A percentile compares a stretch with the other conserved stretches of the same genome.
These are phyloP conservation scores for Boletus sp. DNA, from an alignment of 1,284 basidiomycete species.

Conservation along the genomic window DNA sequence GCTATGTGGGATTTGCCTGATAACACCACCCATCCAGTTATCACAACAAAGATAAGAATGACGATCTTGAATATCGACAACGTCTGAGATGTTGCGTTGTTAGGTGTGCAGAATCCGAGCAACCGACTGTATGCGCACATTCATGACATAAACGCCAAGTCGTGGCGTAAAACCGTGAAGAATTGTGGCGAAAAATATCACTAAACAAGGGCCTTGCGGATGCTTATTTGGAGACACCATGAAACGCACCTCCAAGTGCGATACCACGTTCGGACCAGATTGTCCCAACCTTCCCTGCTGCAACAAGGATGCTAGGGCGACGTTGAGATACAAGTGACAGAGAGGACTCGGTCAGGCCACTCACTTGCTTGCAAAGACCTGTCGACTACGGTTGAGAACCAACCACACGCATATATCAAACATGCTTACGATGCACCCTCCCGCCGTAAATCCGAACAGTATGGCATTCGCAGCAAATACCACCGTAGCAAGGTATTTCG, in stretches of 20 bases:
- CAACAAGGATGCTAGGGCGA: constrained; percentile 49
- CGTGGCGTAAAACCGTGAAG: constrained; percentile 52
- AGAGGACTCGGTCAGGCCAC: neutral
- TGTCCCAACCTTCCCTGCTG: constrained; percentile 45
- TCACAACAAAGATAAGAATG: constrained; percentile 33
- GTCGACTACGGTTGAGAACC: neutral
- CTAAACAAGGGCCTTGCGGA: constrained; percentile 26
- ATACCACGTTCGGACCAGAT: constrained; percentile 61
- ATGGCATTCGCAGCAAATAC: constrained; percentile 54
- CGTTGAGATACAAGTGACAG: neutral
- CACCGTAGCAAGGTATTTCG: constrained; percentile 50
- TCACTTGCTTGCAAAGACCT: constrained; percentile 47
- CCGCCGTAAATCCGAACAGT: constrained; percentile 56
- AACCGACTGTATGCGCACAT: constrained; percentile 37
- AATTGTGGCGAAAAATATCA: constrained; percentile 48
- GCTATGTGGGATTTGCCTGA: constrained; percentile 49
- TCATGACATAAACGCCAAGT: constrained; percentile 52
- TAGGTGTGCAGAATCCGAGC: neutral
- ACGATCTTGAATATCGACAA: constrained; percentile 34
- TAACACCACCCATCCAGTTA: constrained; percentile 53
- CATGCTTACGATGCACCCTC: constrained; percentile 55
- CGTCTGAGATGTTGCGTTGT: constrained; percentile 7
- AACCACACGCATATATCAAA: neutral
- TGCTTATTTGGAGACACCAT: neutral
- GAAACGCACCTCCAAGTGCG: constrained; percentile 51